phyloP scores from a whole-genome alignment of 75 land plant genomes.

The Cunninghamia lanceolata region DNA sequence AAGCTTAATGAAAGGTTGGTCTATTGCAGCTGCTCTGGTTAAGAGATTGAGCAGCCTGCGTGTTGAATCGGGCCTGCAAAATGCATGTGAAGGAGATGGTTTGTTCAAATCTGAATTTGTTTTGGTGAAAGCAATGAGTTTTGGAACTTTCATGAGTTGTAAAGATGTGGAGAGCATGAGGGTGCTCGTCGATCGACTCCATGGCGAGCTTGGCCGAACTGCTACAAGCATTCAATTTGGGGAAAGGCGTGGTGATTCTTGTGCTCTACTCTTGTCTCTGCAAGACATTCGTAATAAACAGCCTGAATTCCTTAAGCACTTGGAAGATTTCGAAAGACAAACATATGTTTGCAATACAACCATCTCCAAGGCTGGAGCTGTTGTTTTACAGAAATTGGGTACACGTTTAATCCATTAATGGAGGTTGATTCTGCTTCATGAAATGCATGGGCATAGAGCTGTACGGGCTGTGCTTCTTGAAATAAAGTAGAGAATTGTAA shows the following conservation, averaged over 20 bases:
- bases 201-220: neutral
- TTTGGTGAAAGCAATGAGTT: neutral
- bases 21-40: neutral
- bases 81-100: neutral
- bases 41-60: neutral
- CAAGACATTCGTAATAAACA: neutral
- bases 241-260: neutral
- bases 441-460: neutral
- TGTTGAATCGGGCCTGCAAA: neutral
- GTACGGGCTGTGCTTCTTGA: too few relatives aligned
- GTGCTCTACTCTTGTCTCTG: neutral
- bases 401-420: neutral
- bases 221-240: neutral
- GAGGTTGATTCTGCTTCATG: neutral
- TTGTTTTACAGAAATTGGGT: neutral
- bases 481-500: too few relatives aligned
- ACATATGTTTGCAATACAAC: neutral
- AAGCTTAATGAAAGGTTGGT: neutral
- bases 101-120: neutral
- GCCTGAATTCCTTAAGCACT: neutral
- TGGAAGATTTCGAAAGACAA: neutral
- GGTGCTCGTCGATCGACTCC: neutral
- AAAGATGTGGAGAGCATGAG: neutral
- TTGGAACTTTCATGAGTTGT: neutral
- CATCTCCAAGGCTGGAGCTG: neutral